Conservation (phyloP, 257 asterid genomes). For the Solanum piurae region DNA sequence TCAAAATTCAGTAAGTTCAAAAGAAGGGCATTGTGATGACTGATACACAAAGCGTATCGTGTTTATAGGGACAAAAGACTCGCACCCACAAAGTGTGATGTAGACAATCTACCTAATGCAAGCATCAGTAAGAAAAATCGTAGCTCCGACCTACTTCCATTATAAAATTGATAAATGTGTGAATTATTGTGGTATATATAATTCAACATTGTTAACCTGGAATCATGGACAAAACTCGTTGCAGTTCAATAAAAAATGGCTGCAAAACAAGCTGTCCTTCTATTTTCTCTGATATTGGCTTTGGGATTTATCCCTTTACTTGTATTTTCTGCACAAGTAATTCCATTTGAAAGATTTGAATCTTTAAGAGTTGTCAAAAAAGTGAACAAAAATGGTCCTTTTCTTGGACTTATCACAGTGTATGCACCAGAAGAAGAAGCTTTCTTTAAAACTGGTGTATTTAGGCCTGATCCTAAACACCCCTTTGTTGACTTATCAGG, state of each 20-base stretch:
- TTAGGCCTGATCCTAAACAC: constrained; percentile 20
- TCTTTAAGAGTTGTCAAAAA: not conserved
- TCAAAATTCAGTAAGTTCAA: not conserved
- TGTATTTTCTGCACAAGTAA: constrained; percentile 12
- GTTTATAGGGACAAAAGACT: not conserved
- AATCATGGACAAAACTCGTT: not conserved
- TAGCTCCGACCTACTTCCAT: not conserved
- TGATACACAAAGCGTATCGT: not conserved
- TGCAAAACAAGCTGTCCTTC: not conserved
- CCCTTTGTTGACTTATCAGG: constrained; percentile 48
- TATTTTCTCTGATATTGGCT: not conserved
- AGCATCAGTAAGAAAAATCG: not conserved
- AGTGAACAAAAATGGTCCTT: constrained; percentile 36
- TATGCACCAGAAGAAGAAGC: constrained; percentile 46
- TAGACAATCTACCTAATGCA: not conserved
- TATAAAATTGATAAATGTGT: not conserved
- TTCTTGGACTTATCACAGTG: constrained; percentile 44
- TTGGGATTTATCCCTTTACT: not conserved
- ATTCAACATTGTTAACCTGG: not conserved
- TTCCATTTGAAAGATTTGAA: constrained; percentile 11
- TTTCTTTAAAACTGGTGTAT: constrained; percentile 27
- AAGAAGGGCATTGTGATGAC: accelerated
- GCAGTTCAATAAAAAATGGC: not conserved
- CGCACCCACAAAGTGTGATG: accelerated
- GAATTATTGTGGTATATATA: not conserved